Conservation (phyloP, 345 rosid genomes). For the Noccaea caerulescens region DNA sequence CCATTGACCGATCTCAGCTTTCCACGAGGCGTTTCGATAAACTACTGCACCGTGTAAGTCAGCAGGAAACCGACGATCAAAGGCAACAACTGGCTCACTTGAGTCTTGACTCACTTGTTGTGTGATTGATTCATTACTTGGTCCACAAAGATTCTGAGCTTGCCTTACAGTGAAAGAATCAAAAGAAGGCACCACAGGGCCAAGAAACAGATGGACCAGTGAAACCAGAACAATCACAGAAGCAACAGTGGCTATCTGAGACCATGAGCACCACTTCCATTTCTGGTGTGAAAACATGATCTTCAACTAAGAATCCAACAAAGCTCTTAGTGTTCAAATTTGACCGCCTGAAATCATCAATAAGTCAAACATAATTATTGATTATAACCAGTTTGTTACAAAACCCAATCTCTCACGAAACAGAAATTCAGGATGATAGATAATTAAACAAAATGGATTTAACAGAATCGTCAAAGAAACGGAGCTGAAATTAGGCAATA, state of each 20-base stretch:
- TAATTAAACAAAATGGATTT: not conserved
- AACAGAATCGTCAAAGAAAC: constrained; percentile 31
- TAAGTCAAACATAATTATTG: not conserved
- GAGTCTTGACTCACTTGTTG: constrained; percentile 38
- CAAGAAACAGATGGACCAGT: constrained; percentile 69
- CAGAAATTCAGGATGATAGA: not conserved
- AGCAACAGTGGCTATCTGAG: constrained; percentile 62
- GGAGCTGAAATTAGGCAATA: constrained; percentile 15
- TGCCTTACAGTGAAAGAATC: constrained; percentile 54
- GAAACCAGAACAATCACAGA: constrained; percentile 66
- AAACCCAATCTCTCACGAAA: constrained; percentile 6
- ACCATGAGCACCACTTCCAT: constrained; percentile 72
- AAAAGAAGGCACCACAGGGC: constrained; percentile 74
- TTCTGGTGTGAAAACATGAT: constrained; percentile 62
- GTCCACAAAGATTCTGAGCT: constrained; percentile 52
- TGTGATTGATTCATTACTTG: constrained; percentile 53
- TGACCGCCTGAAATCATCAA: constrained; percentile 37
- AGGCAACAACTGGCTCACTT: constrained; percentile 42
- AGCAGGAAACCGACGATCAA: constrained; percentile 69
- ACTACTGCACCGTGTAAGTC: constrained; percentile 72
- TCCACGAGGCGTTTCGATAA: constrained; percentile 88
- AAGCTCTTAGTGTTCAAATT: constrained; percentile 26
- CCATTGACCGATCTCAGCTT: constrained; percentile 82
- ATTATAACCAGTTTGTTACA: not conserved
- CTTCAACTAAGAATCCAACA: constrained; percentile 14